Conservation (phyloP, 371 early-diverging fungal genomes). For the Capillidium heterosporum region DNA sequence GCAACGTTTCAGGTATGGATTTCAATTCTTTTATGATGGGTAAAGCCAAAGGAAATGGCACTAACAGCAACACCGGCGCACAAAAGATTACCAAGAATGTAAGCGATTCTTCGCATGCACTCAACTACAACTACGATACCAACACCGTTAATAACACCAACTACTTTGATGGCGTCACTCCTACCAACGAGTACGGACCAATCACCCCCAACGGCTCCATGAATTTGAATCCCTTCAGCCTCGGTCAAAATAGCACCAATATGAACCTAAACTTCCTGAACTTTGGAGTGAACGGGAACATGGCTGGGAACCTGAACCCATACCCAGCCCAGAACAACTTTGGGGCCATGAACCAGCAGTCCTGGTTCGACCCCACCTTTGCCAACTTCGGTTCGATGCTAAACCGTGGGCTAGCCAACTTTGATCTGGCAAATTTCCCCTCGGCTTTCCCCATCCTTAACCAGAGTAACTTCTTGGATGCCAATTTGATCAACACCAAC, state of each 20-base stretch:
- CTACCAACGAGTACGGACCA: neutral
- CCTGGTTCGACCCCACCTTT: slow-evolving; percentile 1
- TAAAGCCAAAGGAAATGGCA: neutral
- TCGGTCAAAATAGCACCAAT: neutral
- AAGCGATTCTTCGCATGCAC: too few species aligned
- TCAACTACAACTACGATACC: neutral
- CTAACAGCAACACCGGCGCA: neutral
- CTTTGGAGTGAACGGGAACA: slow-evolving; percentile 1
- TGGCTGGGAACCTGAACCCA: neutral
- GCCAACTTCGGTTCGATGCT: slow-evolving; percentile 2
- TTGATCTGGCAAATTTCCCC: neutral
- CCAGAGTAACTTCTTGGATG: neutral
- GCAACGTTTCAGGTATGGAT: too few species aligned
- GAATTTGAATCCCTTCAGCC: neutral
- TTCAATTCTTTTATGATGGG: neutral
- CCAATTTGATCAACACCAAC: neutral
- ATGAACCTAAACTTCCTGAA: neutral
- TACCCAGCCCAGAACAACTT: neutral
- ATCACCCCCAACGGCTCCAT: neutral
- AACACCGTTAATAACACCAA: neutral
- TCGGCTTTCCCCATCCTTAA: neutral
- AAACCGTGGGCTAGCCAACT: neutral
- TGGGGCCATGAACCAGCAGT: neutral
- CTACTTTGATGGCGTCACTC: neutral
- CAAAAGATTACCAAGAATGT: neutral